These are phyloP conservation scores for Citrus mangshanensis DNA, from an alignment of 345 rosid species.

Conservation along the genomic window DNA sequence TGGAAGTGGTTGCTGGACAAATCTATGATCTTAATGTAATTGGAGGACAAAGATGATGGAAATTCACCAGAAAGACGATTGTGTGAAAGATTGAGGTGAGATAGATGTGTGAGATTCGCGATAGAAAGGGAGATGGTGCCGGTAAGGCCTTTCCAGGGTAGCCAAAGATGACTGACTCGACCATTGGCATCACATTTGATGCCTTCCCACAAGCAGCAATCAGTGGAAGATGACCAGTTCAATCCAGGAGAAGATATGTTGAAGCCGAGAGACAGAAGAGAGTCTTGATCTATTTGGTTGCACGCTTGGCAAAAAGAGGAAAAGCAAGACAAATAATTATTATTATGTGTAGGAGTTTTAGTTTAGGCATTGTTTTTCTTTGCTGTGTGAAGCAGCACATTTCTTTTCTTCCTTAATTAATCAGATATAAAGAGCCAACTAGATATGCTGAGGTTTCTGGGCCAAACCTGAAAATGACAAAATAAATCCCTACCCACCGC, in stretches of 20 bases:
- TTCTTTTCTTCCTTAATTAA: too few species aligned
- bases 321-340: neutral
- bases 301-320: neutral
- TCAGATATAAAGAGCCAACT: too few species aligned
- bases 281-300: neutral
- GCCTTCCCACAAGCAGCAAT: slow-evolving; percentile 19
- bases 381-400: too few species aligned
- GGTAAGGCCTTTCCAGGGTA: slow-evolving; percentile 14
- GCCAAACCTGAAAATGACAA: too few species aligned
- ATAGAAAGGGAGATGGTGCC: neutral
- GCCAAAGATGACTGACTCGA: neutral
- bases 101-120: neutral
- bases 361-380: neutral
- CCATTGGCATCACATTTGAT: neutral
- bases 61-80: slow-evolving; percentile 17
- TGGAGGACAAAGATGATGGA: neutral
- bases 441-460: too few species aligned
- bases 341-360: neutral
- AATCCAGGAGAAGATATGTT: slow-evolving; percentile 6
- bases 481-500: too few species aligned
- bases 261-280: neutral
- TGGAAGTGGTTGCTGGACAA: neutral
- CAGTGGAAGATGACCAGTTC: slow-evolving; percentile 18
- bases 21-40: neutral
- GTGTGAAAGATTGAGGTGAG: slow-evolving; percentile 4